Percentiles rank a stretch among this genome's conserved stretches.
Conservation (phyloP, 2,329 filamentous ascomycete species). For the Pezizomycotina sp. region DNA sequence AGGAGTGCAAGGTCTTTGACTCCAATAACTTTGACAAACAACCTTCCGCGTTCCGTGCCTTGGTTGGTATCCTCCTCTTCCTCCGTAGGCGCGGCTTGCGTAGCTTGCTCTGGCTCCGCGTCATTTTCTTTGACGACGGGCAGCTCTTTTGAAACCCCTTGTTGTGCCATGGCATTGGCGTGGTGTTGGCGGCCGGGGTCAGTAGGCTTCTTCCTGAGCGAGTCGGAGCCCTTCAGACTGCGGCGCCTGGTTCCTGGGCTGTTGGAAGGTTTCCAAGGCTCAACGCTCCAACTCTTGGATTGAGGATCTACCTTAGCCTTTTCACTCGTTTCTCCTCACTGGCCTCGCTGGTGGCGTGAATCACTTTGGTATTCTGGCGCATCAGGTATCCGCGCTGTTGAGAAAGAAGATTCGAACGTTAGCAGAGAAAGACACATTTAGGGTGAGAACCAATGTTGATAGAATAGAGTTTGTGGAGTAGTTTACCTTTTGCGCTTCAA, state of each 20-base stretch:
- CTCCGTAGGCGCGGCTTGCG: conserved; percentile 27
- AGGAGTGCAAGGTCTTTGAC: conserved; percentile 91
- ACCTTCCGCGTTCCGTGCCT: conserved; percentile 66
- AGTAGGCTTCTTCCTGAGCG: conserved; percentile 36
- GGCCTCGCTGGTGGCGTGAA: conserved; percentile 61
- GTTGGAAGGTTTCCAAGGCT: conserved; percentile 63
- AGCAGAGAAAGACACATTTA: conserved; percentile 1
- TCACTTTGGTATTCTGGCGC: conserved; percentile 95
- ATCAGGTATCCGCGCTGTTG: conserved; percentile 92
- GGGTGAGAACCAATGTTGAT: conserved; percentile 3
- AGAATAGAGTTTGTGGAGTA: conserved; percentile 25
- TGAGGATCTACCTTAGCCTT: conserved; percentile 52
- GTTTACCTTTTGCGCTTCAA: conserved; percentile 84
- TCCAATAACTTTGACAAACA: conserved; percentile 97
- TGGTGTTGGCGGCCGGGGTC: conserved; percentile 11
- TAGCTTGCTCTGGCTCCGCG: conserved; percentile 36
- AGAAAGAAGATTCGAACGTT: conserved; percentile 17
- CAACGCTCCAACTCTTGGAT: conserved; percentile 85
- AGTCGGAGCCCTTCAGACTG: conserved; percentile 36
- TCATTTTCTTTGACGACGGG: conserved; percentile 56
- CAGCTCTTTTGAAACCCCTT: conserved; percentile 29
- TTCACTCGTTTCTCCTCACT: conserved; percentile 47
- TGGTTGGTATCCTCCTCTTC: conserved; percentile 38
- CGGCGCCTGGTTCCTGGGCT: conserved; percentile 41
- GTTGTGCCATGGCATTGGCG: conserved; percentile 10